A percentile compares a stretch with the other conserved stretches of the same genome.
These are phyloP conservation scores for Hypomontagnella submonticulosa DNA, from an alignment of 495 filamentous ascomycete genomes.

Conservation along the genomic window DNA sequence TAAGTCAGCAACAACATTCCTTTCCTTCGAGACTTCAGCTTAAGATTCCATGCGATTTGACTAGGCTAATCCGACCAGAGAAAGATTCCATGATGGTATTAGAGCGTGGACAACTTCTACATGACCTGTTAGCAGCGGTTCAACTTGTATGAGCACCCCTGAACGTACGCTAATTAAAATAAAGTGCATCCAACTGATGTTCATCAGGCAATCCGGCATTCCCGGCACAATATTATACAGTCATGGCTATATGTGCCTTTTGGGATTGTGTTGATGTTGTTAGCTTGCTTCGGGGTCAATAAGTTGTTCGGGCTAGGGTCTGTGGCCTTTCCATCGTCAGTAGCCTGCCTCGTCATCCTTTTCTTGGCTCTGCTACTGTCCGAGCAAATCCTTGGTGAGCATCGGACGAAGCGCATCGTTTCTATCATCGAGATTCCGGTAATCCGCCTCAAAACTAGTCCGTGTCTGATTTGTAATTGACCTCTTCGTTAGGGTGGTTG, in stretches of 20 bases:
- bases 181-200: not conserved
- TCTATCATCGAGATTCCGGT: constrained; percentile 62
- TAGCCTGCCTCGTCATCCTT: constrained; percentile 61
- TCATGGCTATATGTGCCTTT: constrained; percentile 62
- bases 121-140: constrained; percentile 25
- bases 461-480: constrained; percentile 5
- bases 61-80: not conserved
- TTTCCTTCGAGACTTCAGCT: not conserved
- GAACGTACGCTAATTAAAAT: not conserved
- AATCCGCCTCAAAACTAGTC: constrained; percentile 19
- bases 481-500: constrained; percentile 57
- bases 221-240: constrained; percentile 46
- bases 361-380: constrained; percentile 58
- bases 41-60: not conserved
- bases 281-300: constrained; percentile 63
- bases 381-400: constrained; percentile 57
- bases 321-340: constrained; percentile 64
- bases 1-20: not conserved
- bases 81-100: constrained; percentile 1
- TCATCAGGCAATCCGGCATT: constrained; percentile 32
- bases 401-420: constrained; percentile 57
- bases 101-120: not conserved
- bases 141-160: constrained; percentile 28
- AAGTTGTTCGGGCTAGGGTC: constrained; percentile 59
- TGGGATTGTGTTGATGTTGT: constrained; percentile 59